Conservation (phyloP, 306 rosid species). For the Quillaja saponaria region DNA sequence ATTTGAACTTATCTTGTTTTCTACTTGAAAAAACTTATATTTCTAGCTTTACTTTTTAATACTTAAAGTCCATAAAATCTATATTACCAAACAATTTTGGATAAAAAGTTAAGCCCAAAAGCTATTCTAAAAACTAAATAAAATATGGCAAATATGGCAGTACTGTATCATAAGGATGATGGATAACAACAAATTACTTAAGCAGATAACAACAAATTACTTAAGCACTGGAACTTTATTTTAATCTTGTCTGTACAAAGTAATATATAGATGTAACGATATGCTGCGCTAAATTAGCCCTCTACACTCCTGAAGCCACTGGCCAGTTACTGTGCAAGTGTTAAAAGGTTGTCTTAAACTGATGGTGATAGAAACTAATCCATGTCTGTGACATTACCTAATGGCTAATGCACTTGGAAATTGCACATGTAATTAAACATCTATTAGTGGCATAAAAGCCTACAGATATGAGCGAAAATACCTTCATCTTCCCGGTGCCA, state of each 20-base stretch:
- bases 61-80: too few species aligned
- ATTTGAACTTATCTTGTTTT: too few species aligned
- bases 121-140: too few species aligned
- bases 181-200: slow-evolving; percentile 7
- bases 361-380: slow-evolving; percentile 2
- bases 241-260: not conserved
- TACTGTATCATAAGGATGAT: too few species aligned
- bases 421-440: slow-evolving; percentile 17
- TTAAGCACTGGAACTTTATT: not conserved
- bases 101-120: too few species aligned
- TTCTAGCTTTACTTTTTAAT: too few species aligned
- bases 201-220: slow-evolving; percentile 10
- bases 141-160: too few species aligned
- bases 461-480: slow-evolving; percentile 25
- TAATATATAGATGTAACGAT: not conserved
- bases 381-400: slow-evolving; percentile 16
- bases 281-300: not conserved
- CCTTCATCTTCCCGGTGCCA: slow-evolving; percentile 98
- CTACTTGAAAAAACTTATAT: too few species aligned
- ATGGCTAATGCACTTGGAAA: slow-evolving; percentile 21
- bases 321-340: slow-evolving; percentile 25
- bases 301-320: slow-evolving; percentile 12
- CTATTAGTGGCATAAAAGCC: not conserved
- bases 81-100: too few species aligned
- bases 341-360: slow-evolving; percentile 6